Conservation (phyloP, 257 asterid genomes). For the Gynochthodes officinalis region DNA sequence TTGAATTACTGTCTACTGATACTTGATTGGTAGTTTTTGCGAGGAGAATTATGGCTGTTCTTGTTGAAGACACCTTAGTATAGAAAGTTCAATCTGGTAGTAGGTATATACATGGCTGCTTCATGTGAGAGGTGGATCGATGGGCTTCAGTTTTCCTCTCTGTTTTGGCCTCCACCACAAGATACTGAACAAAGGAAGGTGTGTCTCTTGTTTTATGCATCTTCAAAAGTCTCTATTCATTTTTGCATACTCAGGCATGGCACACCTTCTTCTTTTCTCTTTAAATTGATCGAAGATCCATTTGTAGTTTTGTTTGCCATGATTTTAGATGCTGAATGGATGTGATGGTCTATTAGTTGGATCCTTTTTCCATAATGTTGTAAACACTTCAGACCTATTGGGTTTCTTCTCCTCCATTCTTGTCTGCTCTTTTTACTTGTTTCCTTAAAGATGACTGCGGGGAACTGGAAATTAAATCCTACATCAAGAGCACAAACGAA, state of each 20-base stretch:
- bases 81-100: constrained; percentile 26
- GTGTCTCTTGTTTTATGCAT: constrained; percentile 3
- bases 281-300: not conserved
- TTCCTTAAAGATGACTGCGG: not conserved
- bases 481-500: not conserved
- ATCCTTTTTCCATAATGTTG: not conserved
- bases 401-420: not conserved
- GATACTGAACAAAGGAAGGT: constrained; percentile 89
- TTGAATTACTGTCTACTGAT: constrained; percentile 57
- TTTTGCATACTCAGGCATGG: not conserved
- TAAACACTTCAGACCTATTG: not conserved
- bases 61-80: constrained; percentile 32
- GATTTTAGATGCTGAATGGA: constrained; percentile 1
- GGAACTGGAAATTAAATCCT: not conserved
- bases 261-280: not conserved
- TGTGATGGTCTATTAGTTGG: not conserved
- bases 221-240: not conserved
- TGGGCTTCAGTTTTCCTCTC: constrained; percentile 81
- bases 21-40: constrained; percentile 46
- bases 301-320: not conserved
- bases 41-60: constrained; percentile 37
- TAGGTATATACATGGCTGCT: constrained; percentile 52
- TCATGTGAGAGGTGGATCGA: constrained; percentile 86
- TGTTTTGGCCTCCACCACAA: constrained; percentile 94
- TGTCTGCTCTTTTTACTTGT: not conserved